A percentile compares a stretch with the other conserved stretches of the same genome.
These are phyloP conservation scores for Acer campestre DNA, from an alignment of 345 rosid genomes.

Conservation along the genomic window DNA sequence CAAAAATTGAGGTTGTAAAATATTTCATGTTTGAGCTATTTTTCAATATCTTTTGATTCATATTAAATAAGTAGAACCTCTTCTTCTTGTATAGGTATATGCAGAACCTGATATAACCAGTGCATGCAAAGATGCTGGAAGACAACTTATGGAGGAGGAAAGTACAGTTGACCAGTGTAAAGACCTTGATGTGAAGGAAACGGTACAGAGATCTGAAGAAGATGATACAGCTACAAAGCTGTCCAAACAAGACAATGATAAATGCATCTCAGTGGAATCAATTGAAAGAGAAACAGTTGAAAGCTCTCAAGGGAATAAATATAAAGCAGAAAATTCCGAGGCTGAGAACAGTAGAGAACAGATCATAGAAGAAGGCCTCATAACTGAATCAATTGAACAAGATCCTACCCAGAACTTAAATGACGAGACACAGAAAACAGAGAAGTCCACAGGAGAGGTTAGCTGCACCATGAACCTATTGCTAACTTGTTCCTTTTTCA, in stretches of 20 bases:
- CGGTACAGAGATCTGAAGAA: neutral
- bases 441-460: slow-evolving; percentile 23
- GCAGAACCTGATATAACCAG: slow-evolving; percentile 27
- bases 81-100: slow-evolving; percentile 26
- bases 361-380: slow-evolving; percentile 5
- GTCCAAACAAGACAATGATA: slow-evolving; percentile 9
- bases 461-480: neutral
- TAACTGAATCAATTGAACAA: slow-evolving; percentile 16
- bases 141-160: slow-evolving; percentile 14
- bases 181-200: slow-evolving; percentile 13
- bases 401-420: neutral
- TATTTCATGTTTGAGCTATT: neutral
- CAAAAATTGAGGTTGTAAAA: neutral
- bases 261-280: slow-evolving; percentile 12
- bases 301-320: neutral
- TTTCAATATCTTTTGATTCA: slow-evolving; percentile 8
- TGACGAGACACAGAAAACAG: slow-evolving; percentile 13
- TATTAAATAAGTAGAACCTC: slow-evolving; percentile 5
- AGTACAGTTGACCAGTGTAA: neutral
- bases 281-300: slow-evolving; percentile 11
- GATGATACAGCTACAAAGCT: neutral
- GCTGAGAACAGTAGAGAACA: slow-evolving; percentile 20
- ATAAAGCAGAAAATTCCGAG: slow-evolving; percentile 5
- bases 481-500: neutral
- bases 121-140: slow-evolving; percentile 20